Evolutionary conservation across 2,329 filamentous ascomycete genomes (phyloP), one percentile per base, ranked within the genome.

Genomic region (Amesomyces nigricolor): DNA sequence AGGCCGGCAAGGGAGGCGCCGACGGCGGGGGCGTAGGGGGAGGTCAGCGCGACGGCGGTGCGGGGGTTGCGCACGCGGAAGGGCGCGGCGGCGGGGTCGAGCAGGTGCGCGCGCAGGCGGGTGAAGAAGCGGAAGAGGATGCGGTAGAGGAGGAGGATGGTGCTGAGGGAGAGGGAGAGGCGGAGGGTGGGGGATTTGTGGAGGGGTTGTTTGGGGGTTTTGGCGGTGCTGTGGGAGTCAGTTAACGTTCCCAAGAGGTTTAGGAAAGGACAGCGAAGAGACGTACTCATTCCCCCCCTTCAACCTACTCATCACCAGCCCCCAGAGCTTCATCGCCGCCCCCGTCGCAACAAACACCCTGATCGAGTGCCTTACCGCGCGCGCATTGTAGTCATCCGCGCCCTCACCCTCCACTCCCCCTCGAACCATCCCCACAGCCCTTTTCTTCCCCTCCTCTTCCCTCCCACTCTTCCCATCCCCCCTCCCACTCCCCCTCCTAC

Each of bases 41-140:
- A 95, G 0, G 91, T 96, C 55, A 99, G 77, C 0, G 88, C 82
- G 17, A 77, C 77, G 0, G 88, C 80, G 11, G 91, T 82, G 16
- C 82, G 81, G 0, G 91, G 91, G 65, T 97, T 96, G 52, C 92
- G 86, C 55, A 79, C 76, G 13, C 91, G 82, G 71, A 97, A 96
- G 0, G 89, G 86, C 53, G 81, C 80, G 1, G 91, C 90, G 54
- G 89, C 82, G n/a, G 89, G 81, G 37, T 87, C 85, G 42, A 95
- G 82, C 4, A 99, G 78, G 61, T 90, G 89, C 1, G 81, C 78
- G 47, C 92, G 86, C 43, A 97, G 75, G 29, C 89, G 83, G 26
- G 82, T 81, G 64, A 97, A 88, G 77, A 97, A 96, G 57, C 92
- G 89, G 73, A 92, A 90, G 26, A 97, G 83, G 1, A 96, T 78